Percentiles rank a stretch among this genome's conserved stretches.
Conservation (phyloP, 78 protist species). For the Parvularia atlantis region DNA sequence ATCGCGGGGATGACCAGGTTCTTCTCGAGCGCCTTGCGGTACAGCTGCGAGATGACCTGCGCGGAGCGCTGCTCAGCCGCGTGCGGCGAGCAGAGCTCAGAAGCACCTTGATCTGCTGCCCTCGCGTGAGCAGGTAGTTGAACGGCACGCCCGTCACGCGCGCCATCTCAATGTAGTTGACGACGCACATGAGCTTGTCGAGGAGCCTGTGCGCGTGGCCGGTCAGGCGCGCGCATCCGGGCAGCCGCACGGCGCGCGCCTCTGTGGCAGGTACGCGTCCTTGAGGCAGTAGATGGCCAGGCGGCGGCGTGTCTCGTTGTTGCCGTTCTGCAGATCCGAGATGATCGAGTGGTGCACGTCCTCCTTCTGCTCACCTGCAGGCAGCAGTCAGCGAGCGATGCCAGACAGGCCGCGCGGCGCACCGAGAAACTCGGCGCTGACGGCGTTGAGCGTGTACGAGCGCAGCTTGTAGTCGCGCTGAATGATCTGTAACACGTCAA, state of each 20-base stretch:
- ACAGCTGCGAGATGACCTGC: conserved; percentile 89
- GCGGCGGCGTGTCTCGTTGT: conserved; percentile 86
- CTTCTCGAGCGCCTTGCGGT: conserved; percentile 66
- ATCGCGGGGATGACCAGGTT: conserved; percentile 70
- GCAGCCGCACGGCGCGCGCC: too few species aligned
- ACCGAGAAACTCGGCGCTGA: conserved; percentile 89
- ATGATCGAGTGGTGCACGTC: conserved; percentile 97
- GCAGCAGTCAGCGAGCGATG: too few species aligned
- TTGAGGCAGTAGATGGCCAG: conserved; percentile 97
- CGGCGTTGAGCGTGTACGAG: conserved; percentile 94
- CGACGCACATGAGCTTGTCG: conserved; percentile 90
- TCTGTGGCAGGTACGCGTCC: conserved; percentile 93
- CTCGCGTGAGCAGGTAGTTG: conserved; percentile 79
- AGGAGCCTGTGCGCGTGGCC: too few species aligned
- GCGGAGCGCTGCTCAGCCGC: neutral
- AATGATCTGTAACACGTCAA: neutral
- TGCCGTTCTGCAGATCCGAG: conserved; percentile 83
- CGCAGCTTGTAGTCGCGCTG: conserved; percentile 61
- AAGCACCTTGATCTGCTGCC: conserved; percentile 91
- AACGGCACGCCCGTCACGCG: conserved; percentile 98
- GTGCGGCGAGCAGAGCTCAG: neutral
- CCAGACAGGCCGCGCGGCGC: too few species aligned
- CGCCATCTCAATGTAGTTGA: conserved; percentile 97
- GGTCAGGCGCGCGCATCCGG: too few species aligned
- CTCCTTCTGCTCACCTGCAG: conserved; percentile 98